A percentile compares a stretch with the other conserved stretches of the same genome.
Evolutionary conservation across 2,329 filamentous ascomycete species (phyloP).

Genomic region (Monosporascus sp.): DNA sequence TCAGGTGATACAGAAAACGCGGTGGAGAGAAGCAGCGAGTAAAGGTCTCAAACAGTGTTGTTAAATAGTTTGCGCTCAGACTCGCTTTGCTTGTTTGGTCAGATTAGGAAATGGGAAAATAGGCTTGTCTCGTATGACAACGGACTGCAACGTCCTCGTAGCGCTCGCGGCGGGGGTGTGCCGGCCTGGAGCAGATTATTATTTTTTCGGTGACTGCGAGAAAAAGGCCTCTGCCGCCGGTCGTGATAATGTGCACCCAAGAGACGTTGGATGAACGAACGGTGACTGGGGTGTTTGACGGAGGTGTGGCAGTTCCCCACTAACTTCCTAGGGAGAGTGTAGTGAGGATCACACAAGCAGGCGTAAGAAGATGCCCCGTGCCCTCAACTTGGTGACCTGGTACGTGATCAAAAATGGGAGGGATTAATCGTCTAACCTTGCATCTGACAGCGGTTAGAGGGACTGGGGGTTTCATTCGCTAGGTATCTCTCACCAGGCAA

Average conservation of each 20-base stretch:
- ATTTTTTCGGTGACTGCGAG: constrained; percentile 21
- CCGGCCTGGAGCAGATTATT: constrained; percentile 19
- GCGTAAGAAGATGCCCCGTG: constrained; percentile 28
- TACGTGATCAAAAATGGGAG: constrained; percentile 27
- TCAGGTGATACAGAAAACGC: constrained; percentile 15
- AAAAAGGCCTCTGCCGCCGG: constrained; percentile 19
- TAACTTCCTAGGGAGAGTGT: constrained; percentile 6
- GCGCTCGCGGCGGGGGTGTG: constrained; percentile 25
- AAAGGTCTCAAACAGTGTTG: constrained; percentile 28
- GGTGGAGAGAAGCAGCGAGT: constrained; percentile 13
- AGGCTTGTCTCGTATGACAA: constrained; percentile 34
- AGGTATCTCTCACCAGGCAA: constrained; percentile 6
- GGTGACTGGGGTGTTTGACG: constrained; percentile 25
- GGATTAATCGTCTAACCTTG: constrained; percentile 32
- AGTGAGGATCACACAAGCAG: constrained; percentile 32
- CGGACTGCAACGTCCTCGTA: constrained; percentile 23
- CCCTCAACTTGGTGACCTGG: constrained; percentile 19
- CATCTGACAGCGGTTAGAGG: constrained; percentile 34
- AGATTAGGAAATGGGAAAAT: constrained; percentile 18
- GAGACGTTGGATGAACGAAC: constrained; percentile 26
- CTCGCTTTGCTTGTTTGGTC: constrained; percentile 15
- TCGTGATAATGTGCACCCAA: constrained; percentile 22
- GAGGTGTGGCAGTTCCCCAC: constrained; percentile 33
- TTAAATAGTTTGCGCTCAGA: constrained; percentile 34
- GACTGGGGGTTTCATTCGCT: constrained; percentile 35